These are phyloP conservation scores for Gardenia jasminoides DNA, from an alignment of 257 asterid species.

Conservation along the genomic window DNA sequence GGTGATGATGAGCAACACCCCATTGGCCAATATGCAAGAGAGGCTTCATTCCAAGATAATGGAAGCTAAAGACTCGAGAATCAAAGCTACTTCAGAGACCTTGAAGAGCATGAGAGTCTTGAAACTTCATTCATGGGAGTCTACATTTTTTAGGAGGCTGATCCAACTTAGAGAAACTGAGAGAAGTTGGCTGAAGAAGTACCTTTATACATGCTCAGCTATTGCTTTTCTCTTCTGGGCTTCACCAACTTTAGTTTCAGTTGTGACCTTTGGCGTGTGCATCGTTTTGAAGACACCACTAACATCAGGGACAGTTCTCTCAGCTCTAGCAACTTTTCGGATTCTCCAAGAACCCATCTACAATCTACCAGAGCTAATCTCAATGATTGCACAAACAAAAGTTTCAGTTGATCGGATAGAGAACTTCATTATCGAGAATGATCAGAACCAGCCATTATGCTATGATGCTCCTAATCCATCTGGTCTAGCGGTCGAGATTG, in stretches of 20 bases:
- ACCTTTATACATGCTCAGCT: conserved; percentile 65
- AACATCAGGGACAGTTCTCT: conserved; percentile 71
- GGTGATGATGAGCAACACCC: conserved; percentile 82
- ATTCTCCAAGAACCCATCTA: conserved; percentile 89
- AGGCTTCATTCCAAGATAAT: conserved; percentile 58
- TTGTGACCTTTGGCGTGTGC: conserved; percentile 70
- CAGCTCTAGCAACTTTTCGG: conserved; percentile 83
- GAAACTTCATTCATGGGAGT: conserved; percentile 84
- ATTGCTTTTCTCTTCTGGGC: conserved; percentile 86
- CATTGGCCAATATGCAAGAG: conserved; percentile 75
- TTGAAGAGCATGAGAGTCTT: conserved; percentile 72
- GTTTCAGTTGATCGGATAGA: conserved; percentile 68
- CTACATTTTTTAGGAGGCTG: conserved; percentile 47
- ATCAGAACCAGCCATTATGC: conserved; percentile 40
- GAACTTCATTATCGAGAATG: conserved; percentile 49
- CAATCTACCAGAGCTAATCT: conserved; percentile 76
- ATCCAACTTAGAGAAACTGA: conserved; percentile 59
- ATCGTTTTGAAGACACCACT: conserved; percentile 58
- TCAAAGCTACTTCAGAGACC: conserved; percentile 72
- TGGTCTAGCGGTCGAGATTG: conserved; percentile 58
- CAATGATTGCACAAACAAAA: conserved; percentile 78
- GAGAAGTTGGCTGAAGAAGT: conserved; percentile 54
- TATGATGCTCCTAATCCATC: conserved; percentile 23
- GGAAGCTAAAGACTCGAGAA: conserved; percentile 77
- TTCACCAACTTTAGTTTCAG: conserved; percentile 79